phyloP scores from a whole-genome alignment of 306 rosid genomes.

The Senna siamea region DNA sequence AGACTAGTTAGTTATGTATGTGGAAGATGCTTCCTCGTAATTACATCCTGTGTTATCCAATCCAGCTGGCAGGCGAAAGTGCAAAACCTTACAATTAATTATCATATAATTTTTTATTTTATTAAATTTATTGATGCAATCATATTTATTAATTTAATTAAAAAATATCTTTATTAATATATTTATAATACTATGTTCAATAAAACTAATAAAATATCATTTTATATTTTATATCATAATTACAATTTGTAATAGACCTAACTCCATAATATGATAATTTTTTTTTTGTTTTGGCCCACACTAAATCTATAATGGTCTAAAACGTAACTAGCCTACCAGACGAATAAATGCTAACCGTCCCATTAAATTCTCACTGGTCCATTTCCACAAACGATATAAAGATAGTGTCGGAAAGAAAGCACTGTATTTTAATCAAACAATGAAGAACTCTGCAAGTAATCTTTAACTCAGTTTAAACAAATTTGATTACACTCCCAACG shows the following conservation, averaged over 20 bases:
- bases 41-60: not conserved
- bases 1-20: not conserved
- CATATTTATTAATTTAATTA: too few relatives aligned
- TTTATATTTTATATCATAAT: too few relatives aligned
- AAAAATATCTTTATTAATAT: too few relatives aligned
- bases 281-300: too few relatives aligned
- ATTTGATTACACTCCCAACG: too few relatives aligned
- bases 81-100: not conserved
- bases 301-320: too few relatives aligned
- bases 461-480: not conserved
- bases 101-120: too few relatives aligned
- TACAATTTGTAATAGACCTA: too few relatives aligned
- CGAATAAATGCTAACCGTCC: conserved; percentile 35
- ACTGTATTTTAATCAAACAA: not conserved
- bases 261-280: too few relatives aligned
- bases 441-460: not conserved
- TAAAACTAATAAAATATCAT: too few relatives aligned
- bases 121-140: too few relatives aligned
- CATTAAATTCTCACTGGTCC: conserved; percentile 22
- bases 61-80: conserved; percentile 18
- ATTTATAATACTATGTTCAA: too few relatives aligned
- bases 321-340: not conserved
- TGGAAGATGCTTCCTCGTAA: not conserved
- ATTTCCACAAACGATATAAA: not conserved
- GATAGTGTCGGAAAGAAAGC: not conserved